Base-by-base conservation (phyloP, 768 basidiomycete species). In the Ramaria rubella region DNA sequence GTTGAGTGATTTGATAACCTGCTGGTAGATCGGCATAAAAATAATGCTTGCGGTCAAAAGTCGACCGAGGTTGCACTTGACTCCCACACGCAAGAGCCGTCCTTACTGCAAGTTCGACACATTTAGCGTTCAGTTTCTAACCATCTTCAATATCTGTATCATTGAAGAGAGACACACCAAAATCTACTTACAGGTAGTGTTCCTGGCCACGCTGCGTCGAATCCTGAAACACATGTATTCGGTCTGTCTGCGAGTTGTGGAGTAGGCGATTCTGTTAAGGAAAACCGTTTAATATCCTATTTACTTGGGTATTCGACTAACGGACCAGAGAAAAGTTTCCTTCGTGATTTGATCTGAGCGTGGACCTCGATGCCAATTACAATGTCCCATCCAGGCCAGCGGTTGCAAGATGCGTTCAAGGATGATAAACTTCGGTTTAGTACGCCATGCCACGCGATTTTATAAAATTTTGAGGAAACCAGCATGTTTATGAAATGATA, bases 41-140 rank as follows among this genome's bases (percentile, higher is more conserved):
- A 68, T 99, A 99, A 68, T 98, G 96, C 67, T 99, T 99, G 61
- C 96, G 77, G 70, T 98, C 96, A 63, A 98, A 98, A 0, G 89
- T 79, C 0, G 92, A 95, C 19, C 78, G 75, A 0, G 62, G 61
- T 60, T 89, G 89, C 50, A 95, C 75, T 4, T 77, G 61, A 12
- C 83, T 75, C 31, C 79, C 70, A 23, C 98, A 76, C 4, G 94
- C 94, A 1, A 94, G 64, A 0, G 94, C 90, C 0, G 92, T 85
- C 7, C 89, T 78, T 0, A 94, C 68, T 3, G 88, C 91, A 5
- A 96, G 78, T 59, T 87, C 80, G 2, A 96, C 86, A 57, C 85
- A 87, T 67, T 74, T 77, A 14, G 77, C 73, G 63, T 89, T 89
- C 59, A 90, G 63, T 58, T 64, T 78, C 83, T 85, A 48, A 65